phyloP scores from a whole-genome alignment of 2,329 filamentous ascomycete species.

The Cadophora sp. region DNA sequence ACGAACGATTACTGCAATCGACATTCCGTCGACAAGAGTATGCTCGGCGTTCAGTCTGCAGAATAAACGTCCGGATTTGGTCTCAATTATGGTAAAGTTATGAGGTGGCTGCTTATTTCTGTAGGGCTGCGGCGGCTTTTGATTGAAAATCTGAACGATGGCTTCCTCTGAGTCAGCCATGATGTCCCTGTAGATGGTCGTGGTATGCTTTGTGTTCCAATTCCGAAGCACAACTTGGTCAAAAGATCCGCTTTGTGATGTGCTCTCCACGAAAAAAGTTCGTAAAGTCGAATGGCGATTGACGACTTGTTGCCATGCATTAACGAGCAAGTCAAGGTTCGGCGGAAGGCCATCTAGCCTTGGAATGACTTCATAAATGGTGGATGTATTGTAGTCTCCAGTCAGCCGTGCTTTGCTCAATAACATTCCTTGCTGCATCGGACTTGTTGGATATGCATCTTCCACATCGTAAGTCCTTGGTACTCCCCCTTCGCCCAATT shows the following conservation, averaged over 20 bases:
- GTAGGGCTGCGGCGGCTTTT: not conserved
- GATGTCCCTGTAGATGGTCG: not conserved
- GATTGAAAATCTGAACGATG: not conserved
- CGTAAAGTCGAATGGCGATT: slow-evolving; percentile 25
- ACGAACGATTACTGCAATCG: slow-evolving; percentile 52
- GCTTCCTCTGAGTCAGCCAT: not conserved
- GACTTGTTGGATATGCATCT: slow-evolving; percentile 26
- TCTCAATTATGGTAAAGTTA: slow-evolving; percentile 52
- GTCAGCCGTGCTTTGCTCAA: slow-evolving; percentile 9
- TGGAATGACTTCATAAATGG: slow-evolving; percentile 10
- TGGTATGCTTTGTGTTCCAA: not conserved
- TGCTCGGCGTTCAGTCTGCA: slow-evolving; percentile 48
- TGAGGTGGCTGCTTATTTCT: slow-evolving; percentile 47
- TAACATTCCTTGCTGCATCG: slow-evolving; percentile 29
- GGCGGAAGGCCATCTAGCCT: slow-evolving; percentile 10
- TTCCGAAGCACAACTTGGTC: slow-evolving; percentile 39
- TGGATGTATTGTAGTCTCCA: slow-evolving; percentile 11
- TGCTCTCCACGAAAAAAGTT: slow-evolving; percentile 36
- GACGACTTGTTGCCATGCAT: slow-evolving; percentile 30
- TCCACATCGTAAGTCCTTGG: slow-evolving; percentile 12
- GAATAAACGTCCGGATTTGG: slow-evolving; percentile 47
- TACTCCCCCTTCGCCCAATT: not conserved
- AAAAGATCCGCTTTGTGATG: slow-evolving; percentile 26
- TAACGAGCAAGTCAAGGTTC: slow-evolving; percentile 33
- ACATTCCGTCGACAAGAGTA: slow-evolving; percentile 55